A percentile compares a stretch with the other conserved stretches of the same genome.
Evolutionary conservation across 495 filamentous ascomycete species (phyloP).

Genomic region (Lasiosphaeria hispida): DNA sequence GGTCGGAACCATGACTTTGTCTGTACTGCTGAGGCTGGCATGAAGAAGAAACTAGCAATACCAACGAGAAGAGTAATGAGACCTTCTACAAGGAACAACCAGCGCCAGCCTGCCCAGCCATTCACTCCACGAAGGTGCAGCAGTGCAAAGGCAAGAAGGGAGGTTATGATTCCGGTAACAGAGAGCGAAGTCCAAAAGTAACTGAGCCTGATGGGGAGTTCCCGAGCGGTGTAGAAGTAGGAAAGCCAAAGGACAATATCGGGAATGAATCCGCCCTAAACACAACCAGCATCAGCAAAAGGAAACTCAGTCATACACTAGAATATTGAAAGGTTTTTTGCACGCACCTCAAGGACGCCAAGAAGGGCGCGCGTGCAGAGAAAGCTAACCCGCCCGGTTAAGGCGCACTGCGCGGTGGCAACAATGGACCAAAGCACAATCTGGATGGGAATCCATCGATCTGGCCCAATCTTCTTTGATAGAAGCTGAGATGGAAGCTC

Average conservation of each 20-base stretch:
- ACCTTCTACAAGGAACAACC: constrained; percentile 57
- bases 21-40: constrained; percentile 53
- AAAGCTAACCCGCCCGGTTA: constrained; percentile 57
- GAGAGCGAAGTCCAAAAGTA: constrained; percentile 57
- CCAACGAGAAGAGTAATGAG: constrained; percentile 52
- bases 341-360: constrained; percentile 61
- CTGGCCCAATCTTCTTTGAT: constrained; percentile 70
- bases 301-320: no score
- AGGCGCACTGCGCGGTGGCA: constrained; percentile 62
- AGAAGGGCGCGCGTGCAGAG: constrained; percentile 60
- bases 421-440: constrained; percentile 75
- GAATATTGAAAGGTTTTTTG: no score
- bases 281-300: no score
- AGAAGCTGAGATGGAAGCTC: constrained; percentile 76
- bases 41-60: constrained; percentile 52
- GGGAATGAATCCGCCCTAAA: constrained; percentile 60
- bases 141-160: constrained; percentile 52
- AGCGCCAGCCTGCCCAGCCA: constrained; percentile 59
- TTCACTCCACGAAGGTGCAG: constrained; percentile 50
- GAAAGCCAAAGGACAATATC: constrained; percentile 60
- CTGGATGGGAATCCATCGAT: constrained; percentile 79
- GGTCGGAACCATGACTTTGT: constrained; percentile 51
- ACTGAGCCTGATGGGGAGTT: constrained; percentile 61
- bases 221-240: constrained; percentile 68
- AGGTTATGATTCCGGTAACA: constrained; percentile 49